Evolutionary conservation across 148 eudicot genomes (phyloP).

Genomic region (Rhododendron ovatum): DNA sequence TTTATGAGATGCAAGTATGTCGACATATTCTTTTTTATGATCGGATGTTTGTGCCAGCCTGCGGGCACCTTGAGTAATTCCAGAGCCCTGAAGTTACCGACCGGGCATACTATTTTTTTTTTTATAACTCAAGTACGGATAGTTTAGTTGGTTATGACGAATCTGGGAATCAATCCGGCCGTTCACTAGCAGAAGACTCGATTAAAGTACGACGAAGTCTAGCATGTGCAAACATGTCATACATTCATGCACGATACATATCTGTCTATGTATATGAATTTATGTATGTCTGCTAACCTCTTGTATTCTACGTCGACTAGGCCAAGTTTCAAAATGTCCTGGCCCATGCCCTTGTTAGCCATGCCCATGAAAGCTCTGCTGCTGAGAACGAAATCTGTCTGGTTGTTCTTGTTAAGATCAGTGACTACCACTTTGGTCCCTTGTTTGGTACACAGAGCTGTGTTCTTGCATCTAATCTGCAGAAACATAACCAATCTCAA

Average conservation of each 20-base stretch:
- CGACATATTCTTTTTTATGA: no score
- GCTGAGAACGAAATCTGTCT: slow-evolving; percentile 65
- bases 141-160: background rate
- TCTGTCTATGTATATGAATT: no score
- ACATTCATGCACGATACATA: background rate
- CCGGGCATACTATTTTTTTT: background rate
- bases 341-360: slow-evolving; percentile 59
- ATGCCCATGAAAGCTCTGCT: slow-evolving; percentile 66
- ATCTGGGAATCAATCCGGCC: no score
- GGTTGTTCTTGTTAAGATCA: slow-evolving; percentile 44
- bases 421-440: slow-evolving; percentile 54
- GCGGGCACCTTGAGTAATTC: no score
- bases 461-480: slow-evolving; percentile 74
- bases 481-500: background rate
- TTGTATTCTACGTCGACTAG: slow-evolving; percentile 42
- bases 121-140: no score
- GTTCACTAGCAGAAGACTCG: no score
- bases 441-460: slow-evolving; percentile 34
- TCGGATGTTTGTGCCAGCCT: background rate
- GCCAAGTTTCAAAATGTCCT: slow-evolving; percentile 43
- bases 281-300: slow-evolving; percentile 33
- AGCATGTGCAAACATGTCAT: background rate
- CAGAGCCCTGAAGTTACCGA: no score
- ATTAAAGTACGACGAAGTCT: background rate
- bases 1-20: background rate